Base-by-base conservation (phyloP, 192 early-diverging fungal genomes). In the Gamsiella multidivaricata region DNA sequence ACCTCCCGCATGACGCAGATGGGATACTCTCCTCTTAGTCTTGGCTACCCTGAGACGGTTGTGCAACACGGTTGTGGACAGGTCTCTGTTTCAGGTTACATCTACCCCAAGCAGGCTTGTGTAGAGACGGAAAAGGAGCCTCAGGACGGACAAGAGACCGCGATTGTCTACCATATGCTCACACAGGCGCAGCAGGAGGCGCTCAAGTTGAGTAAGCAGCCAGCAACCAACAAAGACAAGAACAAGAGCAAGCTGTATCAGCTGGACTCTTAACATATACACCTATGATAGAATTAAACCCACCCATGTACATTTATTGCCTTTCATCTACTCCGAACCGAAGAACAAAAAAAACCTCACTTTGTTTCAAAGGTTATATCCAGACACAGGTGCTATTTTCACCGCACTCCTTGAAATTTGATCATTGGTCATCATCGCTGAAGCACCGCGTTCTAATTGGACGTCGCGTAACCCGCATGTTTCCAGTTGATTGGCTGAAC, bases 91-190 rank as follows among this genome's bases (percentile, higher is more conserved):
- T 54, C 74, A 47, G 64, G 74, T 14, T 68, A 78, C 41, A 78
- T 78, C 61, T 78, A 78, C 20, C 74, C 74, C 1, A 78, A 78
- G 32, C 74, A 78, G 39, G 74, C 74, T 10, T 78, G 74, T 52
- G 74, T 78, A 9, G 74, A 69, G 66, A 78, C 74, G 2, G 74
- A 69, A 25, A 68, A 64, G 49, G 54, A 78, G 39, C 12, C 18
- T 9, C 50, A 70, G 29, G 74, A 78, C 17, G 74, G 74, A 14
- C 65, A 68, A 36, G 74, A 78, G 49, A 78, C 74, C 5, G 14
- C 61, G 11, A 29, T 78, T 15, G 74, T 78, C 17, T 78, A 69
- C 39, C 74, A 78, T 62, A 78, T 47, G 25, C 23, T 78, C 10
- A 78, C 74, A 0, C 74, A 78, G 26, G 74, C 74, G 3, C 74